A percentile compares a stretch with the other conserved stretches of the same genome.
phyloP scores from a whole-genome alignment of 805 yeast species.

The Starmerella powellii region DNA sequence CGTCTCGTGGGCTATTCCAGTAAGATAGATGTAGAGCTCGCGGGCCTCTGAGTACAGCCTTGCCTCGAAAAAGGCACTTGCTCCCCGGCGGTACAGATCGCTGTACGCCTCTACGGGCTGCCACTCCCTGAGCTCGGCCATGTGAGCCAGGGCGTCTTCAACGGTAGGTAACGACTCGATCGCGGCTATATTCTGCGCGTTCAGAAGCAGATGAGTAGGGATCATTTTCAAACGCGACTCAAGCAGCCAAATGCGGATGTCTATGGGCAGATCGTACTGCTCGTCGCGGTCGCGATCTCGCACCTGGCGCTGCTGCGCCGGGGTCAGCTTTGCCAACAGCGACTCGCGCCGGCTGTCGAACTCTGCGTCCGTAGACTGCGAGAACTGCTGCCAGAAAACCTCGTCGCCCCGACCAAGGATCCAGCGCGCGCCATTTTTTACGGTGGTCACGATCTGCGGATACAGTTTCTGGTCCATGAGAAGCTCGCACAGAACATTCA shows the following conservation, averaged over 20 bases:
- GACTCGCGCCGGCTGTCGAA: constrained; percentile 57
- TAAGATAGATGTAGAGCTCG: constrained; percentile 46
- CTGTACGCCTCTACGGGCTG: constrained; percentile 44
- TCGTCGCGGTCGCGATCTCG: constrained; percentile 5
- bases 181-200: constrained; percentile 8
- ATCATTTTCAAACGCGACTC: constrained; percentile 52
- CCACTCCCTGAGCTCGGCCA: constrained; percentile 44
- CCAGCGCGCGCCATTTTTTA: constrained; percentile 72
- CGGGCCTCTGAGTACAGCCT: constrained; percentile 69
- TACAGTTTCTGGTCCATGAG: constrained; percentile 38
- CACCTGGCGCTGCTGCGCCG: constrained; percentile 1
- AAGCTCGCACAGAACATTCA: constrained; percentile 72
- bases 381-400: constrained; percentile 48
- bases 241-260: constrained; percentile 74
- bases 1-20: constrained; percentile 30
- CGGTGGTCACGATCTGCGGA: constrained; percentile 36
- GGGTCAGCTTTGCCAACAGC: constrained; percentile 2
- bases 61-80: constrained; percentile 53
- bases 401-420: constrained; percentile 50
- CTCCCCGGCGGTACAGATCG: constrained; percentile 70
- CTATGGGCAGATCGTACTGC: constrained; percentile 56
- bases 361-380: constrained; percentile 52
- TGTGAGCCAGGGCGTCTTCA: constrained; percentile 65
- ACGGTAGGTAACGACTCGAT: constrained; percentile 31
- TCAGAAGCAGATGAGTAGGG: constrained; percentile 16